Base-by-base conservation (phyloP, 768 basidiomycete genomes). In the Boletus pseudo-olivaceus region DNA sequence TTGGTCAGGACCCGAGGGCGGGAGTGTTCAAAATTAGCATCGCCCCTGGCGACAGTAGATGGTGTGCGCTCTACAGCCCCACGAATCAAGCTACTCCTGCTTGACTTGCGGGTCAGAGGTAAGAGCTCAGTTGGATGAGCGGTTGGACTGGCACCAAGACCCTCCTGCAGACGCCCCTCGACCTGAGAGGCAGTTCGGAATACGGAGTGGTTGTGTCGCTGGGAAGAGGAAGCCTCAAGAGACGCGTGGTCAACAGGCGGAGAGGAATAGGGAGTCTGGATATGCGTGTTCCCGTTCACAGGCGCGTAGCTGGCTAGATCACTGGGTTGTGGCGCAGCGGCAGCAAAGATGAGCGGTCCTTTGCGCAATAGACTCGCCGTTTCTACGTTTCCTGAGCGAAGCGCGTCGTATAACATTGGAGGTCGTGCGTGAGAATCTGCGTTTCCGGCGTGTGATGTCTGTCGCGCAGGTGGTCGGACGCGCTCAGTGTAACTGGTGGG, bases 271-370 rank as follows among this genome's bases (percentile, higher is more conserved):
- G 63, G 41, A 29, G 51, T 54, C 0, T 49, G 60, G 41, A n/a
- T 30, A n/a, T 7, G 23, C 7, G 6, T 34, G 23, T 19, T 45
- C 12, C 46, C 46, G 14, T 48, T 30, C 38, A 26, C 3, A 56
- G n/a, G n/a, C n/a, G n/a, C n/a, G n/a, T n/a, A n/a, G n/a, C n/a
- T n/a, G n/a, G n/a, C n/a, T n/a, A n/a, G n/a, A n/a, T n/a, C 37
- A 53, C 59, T 26, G 47, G 53, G 44, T 15, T 70, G 63, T 29
- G 64, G 65, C 7, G 63, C 53, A n/a, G 68, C 49, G 4, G 84
- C 82, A 7, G 83, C 67, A 52, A 88, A 88, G 32, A 88, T 88
- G 23, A 83, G 73, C 1, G 86, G 84, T 20, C 80, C 82, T 19
- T 78, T 80, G 52, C 72, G 74, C 6, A 68, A 42, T 4, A 65